These are phyloP conservation scores for Trichoderma endophyticum DNA, from an alignment of 2,329 filamentous ascomycete genomes.

Conservation along the genomic window DNA sequence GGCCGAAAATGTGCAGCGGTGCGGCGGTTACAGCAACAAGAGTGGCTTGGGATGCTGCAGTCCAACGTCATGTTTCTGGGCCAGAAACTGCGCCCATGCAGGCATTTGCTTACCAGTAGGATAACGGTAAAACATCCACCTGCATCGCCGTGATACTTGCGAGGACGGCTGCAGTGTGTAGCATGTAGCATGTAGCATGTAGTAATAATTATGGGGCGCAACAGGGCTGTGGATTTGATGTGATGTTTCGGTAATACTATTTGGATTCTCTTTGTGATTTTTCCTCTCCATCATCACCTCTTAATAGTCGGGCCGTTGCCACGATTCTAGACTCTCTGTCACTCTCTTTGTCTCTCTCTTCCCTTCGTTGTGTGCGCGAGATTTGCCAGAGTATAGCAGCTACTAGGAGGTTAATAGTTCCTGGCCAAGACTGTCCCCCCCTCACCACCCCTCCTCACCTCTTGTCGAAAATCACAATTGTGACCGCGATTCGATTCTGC, in stretches of 20 bases:
- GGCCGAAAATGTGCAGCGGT: neutral
- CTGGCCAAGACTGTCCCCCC: neutral
- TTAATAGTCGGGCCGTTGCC: neutral
- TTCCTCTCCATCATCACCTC: neutral
- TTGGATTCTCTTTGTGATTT: neutral
- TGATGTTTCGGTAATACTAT: neutral
- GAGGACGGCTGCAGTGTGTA: neutral
- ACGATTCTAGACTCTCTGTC: neutral
- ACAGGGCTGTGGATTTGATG: neutral
- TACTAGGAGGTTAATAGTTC: neutral
- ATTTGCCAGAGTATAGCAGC: neutral
- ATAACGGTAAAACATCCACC: neutral
- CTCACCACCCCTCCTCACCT: neutral
- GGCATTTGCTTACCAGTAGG: neutral
- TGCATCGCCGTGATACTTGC: neutral
- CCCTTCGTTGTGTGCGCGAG: neutral
- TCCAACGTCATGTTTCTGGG: conserved; percentile 7
- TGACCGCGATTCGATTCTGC: neutral
- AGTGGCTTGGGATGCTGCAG: conserved; percentile 1
- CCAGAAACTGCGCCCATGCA: neutral
- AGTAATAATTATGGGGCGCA: conserved; percentile 3
- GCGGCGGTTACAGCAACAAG: neutral
- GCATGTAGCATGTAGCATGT: neutral
- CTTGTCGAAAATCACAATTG: neutral
- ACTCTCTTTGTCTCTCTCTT: neutral